phyloP scores from a whole-genome alignment of 2,329 filamentous ascomycete genomes.

The Neocucurbitaria cava region DNA sequence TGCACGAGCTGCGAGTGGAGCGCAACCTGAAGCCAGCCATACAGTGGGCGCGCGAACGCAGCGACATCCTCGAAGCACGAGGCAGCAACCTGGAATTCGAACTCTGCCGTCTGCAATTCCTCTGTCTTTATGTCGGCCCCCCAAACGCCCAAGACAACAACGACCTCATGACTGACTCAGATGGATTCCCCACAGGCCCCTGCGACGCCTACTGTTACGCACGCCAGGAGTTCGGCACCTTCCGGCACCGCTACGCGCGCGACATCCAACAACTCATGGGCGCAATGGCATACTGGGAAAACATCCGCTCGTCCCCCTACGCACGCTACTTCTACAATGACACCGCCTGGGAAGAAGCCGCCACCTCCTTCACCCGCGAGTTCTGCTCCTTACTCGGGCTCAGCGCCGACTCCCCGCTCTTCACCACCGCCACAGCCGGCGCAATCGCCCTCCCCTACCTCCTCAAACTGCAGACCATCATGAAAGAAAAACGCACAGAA shows the following conservation, averaged over 20 bases:
- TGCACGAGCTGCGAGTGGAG: slow-evolving; percentile 74
- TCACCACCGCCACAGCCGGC: slow-evolving; percentile 90
- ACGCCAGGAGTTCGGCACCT: slow-evolving; percentile 73
- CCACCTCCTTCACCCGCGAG: slow-evolving; percentile 87
- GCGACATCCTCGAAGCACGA: slow-evolving; percentile 73
- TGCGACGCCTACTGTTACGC: slow-evolving; percentile 78
- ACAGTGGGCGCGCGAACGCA: slow-evolving; percentile 79
- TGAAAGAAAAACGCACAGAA: slow-evolving; percentile 87
- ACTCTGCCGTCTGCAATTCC: slow-evolving; percentile 85
- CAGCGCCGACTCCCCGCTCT: slow-evolving; percentile 89
- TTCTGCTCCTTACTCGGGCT: slow-evolving; percentile 92
- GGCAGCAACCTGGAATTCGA: slow-evolving; percentile 97
- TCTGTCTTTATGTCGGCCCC: slow-evolving; percentile 77
- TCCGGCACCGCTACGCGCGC: slow-evolving; percentile 74
- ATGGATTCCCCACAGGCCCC: slow-evolving; percentile 53
- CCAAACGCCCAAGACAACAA: slow-evolving; percentile 59
- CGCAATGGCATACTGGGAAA: slow-evolving; percentile 79
- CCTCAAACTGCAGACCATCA: slow-evolving; percentile 85
- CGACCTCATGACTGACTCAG: slow-evolving; percentile 51
- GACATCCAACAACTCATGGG: slow-evolving; percentile 84
- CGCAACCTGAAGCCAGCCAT: slow-evolving; percentile 84
- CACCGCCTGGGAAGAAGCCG: slow-evolving; percentile 81
- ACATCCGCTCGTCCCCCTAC: slow-evolving; percentile 81
- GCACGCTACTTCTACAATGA: slow-evolving; percentile 75
- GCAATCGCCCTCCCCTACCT: slow-evolving; percentile 89